These are phyloP conservation scores for Pythium aquatile DNA, from an alignment of 352 stramenopile species.

Conservation along the genomic window DNA sequence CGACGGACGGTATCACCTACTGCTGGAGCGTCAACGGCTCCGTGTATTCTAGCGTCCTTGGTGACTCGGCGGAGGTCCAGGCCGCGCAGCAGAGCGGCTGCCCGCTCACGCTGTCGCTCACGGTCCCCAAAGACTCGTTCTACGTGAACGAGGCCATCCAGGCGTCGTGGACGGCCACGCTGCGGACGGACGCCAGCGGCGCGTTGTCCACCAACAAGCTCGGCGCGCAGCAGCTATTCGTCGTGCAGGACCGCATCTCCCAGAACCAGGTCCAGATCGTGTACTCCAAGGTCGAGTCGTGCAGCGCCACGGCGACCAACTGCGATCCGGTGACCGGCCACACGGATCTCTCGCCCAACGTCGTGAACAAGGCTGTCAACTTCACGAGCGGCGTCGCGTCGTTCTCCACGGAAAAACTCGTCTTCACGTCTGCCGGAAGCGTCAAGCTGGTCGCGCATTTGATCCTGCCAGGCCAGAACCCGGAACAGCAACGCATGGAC, in stretches of 20 bases:
- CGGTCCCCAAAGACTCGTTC: conserved; percentile 38
- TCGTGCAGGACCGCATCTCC: conserved; percentile 51
- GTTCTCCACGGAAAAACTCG: conserved; percentile 58
- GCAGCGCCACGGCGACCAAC: conserved; percentile 30
- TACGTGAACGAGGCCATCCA: conserved; percentile 59
- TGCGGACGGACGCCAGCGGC: conserved; percentile 36
- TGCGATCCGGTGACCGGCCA: conserved; percentile 55
- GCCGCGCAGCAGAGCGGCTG: conserved; percentile 35
- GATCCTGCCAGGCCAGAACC: conserved; percentile 46
- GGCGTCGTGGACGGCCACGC: conserved; percentile 64
- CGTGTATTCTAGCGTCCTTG: conserved; percentile 23
- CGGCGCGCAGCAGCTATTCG: conserved; percentile 38
- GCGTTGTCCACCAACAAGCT: conserved; percentile 48
- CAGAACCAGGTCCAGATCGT: conserved; percentile 53
- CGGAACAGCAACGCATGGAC: conserved; percentile 53
- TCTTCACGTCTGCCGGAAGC: conserved; percentile 44
- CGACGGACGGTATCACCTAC: conserved; percentile 29
- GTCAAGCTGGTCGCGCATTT: conserved; percentile 64
- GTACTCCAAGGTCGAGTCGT: conserved; percentile 56
- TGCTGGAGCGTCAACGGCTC: conserved; percentile 27
- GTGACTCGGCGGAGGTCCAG: conserved; percentile 6
- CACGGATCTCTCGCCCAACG: conserved; percentile 43
- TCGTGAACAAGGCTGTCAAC: conserved; percentile 50
- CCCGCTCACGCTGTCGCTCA: conserved; percentile 47
- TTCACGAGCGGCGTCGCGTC: conserved; percentile 46